Evolutionary conservation across 139 green algal genomes (phyloP).

Genomic region (Volvox reticuliferus): DNA sequence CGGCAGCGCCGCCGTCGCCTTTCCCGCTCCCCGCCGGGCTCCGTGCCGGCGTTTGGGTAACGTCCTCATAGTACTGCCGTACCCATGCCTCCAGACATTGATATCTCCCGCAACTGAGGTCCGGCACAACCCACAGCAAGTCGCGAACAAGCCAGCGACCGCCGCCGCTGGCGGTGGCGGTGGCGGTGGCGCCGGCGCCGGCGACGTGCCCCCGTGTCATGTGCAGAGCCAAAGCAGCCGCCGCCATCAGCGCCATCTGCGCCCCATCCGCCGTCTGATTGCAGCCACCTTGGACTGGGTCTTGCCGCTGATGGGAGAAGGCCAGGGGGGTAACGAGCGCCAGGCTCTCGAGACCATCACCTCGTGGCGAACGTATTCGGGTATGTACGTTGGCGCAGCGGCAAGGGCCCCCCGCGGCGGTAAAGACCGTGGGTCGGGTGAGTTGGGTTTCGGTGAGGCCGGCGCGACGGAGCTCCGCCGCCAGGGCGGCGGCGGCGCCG

Average conservation of each 20-base stretch:
- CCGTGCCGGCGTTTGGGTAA: not conserved
- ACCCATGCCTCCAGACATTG: slow-evolving; percentile 66
- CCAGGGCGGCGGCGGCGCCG: slow-evolving; percentile 12
- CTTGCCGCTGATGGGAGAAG: slow-evolving; percentile 17
- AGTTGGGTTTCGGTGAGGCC: slow-evolving; percentile 7
- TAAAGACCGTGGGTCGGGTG: not conserved
- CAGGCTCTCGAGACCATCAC: slow-evolving; percentile 77
- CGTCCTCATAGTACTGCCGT: slow-evolving; percentile 54
- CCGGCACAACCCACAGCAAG: slow-evolving; percentile 78
- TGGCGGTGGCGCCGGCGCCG: not conserved
- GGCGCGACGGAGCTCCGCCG: not conserved
- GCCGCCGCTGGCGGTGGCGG: not conserved
- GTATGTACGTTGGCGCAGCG: slow-evolving; percentile 64
- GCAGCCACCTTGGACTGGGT: not conserved
- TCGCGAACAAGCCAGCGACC: slow-evolving; percentile 79
- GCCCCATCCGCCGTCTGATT: slow-evolving; percentile 31
- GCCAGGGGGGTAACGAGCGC: slow-evolving; percentile 72
- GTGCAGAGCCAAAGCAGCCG: slow-evolving; percentile 58
- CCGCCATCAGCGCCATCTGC: slow-evolving; percentile 11
- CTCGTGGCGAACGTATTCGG: slow-evolving; percentile 57
- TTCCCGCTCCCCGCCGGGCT: not conserved
- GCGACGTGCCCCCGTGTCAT: slow-evolving; percentile 38
- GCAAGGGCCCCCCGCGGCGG: not conserved
- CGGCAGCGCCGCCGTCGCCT: not conserved
- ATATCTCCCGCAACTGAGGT: slow-evolving; percentile 64